Evolutionary conservation across 2,329 filamentous ascomycete species (phyloP), one percentile per base, ranked within the genome.

Genomic region (Paraphaeosphaeria minitans): DNA sequence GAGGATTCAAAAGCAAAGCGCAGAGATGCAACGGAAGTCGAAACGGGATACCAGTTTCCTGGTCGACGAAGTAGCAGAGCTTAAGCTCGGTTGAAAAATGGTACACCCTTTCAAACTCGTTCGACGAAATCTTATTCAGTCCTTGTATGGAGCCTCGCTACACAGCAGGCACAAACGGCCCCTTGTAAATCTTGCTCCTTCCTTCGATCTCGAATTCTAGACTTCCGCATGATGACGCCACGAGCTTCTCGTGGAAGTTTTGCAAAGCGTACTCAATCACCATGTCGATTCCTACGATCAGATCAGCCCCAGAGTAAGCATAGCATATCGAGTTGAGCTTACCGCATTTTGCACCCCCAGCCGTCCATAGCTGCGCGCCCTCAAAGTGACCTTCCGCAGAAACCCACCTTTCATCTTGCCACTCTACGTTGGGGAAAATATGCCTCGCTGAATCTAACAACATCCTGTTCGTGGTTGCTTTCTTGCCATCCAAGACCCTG

Each of bases 341-440:
- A 77, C 77, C 76, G 59, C 73, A 74, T 1, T 72, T 73, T 0
- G 78, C 77, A 10, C 73, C 77, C 2, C 77, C 78, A 0, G 67
- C 58, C 1, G 76, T 79, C 77, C 78, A 80, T 21, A 79, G 64
- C 67, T 77, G 73, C 59, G 74, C 73, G 3, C 66, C 68, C 21
- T 70, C 66, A 56, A 69, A 67, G 10, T 56, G 42, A 0, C 69
- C 69, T 10, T 61, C 51, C 0, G 75, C 75, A 43, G 76, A 63
- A 0, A 79, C 75, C 77, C 78, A 79, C 49, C 77, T 65, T 64
- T 76, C 73, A 52, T 78, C 73, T 33, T 70, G 39, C 78, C 78
- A 80, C 57, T 79, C 71, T 0, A 70, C 70, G 5, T 67, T 66
- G 0, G 76, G 75, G 54, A 74, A 65, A 35, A 73, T 41, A 61